Conservation (phyloP, 306 rosid species). For the Luffa acutangula region DNA sequence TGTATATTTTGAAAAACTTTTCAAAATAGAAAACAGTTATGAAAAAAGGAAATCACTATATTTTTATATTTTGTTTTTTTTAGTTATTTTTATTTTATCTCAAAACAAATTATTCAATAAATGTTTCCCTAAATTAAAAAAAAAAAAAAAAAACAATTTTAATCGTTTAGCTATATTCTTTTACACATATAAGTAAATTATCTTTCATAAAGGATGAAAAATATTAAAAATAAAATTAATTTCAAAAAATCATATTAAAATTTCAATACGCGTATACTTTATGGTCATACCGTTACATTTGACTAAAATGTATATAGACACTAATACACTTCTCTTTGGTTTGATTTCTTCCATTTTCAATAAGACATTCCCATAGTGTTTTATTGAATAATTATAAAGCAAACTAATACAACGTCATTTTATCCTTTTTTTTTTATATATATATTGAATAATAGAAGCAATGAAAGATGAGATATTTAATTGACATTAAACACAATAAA, state of each 20-base stretch:
- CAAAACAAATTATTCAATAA: neutral
- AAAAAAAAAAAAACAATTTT: no score
- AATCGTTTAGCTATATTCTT: no score
- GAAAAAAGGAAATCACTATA: neutral
- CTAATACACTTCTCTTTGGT: neutral
- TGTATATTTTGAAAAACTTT: neutral
- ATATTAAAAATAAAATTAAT: no score
- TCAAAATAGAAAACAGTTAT: no score
- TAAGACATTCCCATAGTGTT: neutral
- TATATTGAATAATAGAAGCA: neutral
- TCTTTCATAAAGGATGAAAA: no score
- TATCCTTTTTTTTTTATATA: neutral
- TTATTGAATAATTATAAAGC: neutral
- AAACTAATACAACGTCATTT: neutral
- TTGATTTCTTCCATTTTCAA: neutral
- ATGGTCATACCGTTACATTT: neutral
- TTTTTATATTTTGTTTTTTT: no score
- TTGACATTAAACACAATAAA: neutral
- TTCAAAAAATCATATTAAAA: neutral
- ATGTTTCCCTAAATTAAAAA: no score
- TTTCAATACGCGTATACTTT: neutral
- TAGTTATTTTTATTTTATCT: neutral
- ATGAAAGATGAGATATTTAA: neutral
- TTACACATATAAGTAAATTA: no score
- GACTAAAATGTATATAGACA: neutral